These are phyloP conservation scores for Drosera capensis DNA, from an alignment of 148 eudicot species.

Conservation along the genomic window DNA sequence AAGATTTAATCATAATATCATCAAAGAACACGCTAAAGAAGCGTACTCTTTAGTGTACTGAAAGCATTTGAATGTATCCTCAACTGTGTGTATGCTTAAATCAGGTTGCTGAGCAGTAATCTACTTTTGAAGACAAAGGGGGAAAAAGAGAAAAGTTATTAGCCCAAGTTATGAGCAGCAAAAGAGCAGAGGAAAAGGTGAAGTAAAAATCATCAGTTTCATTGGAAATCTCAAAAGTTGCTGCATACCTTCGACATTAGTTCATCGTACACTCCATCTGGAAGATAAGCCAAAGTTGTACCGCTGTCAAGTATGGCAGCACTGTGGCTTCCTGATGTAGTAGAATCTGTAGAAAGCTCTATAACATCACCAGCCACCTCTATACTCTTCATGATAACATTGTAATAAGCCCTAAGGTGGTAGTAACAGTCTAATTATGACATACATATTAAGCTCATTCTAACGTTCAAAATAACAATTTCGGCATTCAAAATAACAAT, in stretches of 20 bases:
- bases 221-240: slow-evolving; percentile 3
- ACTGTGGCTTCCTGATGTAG: slow-evolving; percentile 10
- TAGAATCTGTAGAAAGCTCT: slow-evolving; percentile 11
- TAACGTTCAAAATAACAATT: too few relatives aligned
- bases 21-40: neutral
- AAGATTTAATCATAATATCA: neutral
- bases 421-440: slow-evolving; percentile 23
- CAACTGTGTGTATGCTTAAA: slow-evolving; percentile 37
- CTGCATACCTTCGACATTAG: slow-evolving; percentile 31
- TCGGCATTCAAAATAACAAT: neutral
- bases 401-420: slow-evolving; percentile 70
- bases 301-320: slow-evolving; percentile 76
- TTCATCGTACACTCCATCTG: slow-evolving; percentile 36
- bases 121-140: slow-evolving; percentile 20
- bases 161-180: neutral
- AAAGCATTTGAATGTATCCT: slow-evolving; percentile 62
- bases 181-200: too few relatives aligned
- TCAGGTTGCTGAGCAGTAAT: slow-evolving; percentile 39
- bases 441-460: neutral
- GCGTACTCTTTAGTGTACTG: slow-evolving; percentile 53
- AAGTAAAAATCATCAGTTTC: neutral
- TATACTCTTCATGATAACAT: slow-evolving; percentile 43
- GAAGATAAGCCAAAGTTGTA: slow-evolving; percentile 88
- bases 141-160: neutral
- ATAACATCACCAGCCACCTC: slow-evolving; percentile 50